Conservation (phyloP, 768 basidiomycete species). For the Termitomyces sp. region DNA sequence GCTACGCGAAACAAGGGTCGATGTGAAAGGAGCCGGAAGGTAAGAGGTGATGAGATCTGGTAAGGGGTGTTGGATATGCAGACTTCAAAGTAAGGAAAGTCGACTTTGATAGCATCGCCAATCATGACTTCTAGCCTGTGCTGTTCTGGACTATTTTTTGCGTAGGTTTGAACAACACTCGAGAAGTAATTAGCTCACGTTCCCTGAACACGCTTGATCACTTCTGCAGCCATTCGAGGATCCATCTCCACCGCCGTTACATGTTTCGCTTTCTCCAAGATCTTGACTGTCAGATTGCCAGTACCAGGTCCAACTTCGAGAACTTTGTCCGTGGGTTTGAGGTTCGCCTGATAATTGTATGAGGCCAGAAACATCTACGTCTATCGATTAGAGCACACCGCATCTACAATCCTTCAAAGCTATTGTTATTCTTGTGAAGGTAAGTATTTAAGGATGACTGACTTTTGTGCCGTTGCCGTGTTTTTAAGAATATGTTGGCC, state of each 20-base stretch:
- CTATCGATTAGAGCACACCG: constrained; percentile 22
- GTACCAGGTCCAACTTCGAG: constrained; percentile 98
- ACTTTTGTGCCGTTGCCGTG: constrained; percentile 87
- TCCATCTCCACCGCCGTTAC: constrained; percentile 97
- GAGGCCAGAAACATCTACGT: neutral
- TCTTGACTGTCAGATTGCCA: constrained; percentile 91
- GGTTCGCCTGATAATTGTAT: constrained; percentile 57
- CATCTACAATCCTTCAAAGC: constrained; percentile 35
- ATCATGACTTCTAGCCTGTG: constrained; percentile 92
- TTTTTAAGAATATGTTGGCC: constrained; percentile 99
- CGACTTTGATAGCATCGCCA: constrained; percentile 98
- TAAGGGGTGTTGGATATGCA: constrained; percentile 99
- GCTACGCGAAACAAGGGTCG: constrained; percentile 90
- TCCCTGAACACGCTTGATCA: constrained; percentile 95
- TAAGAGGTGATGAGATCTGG: constrained; percentile 96
- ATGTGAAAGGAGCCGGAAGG: constrained; percentile 95
- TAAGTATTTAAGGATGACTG: constrained; percentile 17
- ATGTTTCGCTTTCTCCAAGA: constrained; percentile 88
- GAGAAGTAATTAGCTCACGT: constrained; percentile 53
- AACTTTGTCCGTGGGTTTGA: constrained; percentile 92
- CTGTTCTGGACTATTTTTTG: constrained; percentile 73
- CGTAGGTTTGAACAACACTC: neutral
- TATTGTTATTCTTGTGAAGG: constrained; percentile 1
- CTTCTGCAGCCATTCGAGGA: constrained; percentile 97
- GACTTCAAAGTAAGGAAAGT: constrained; percentile 96